Evolutionary conservation across 176 grass and related monocot genomes (phyloP), one percentile per base, ranked within the genome.

Genomic region (Echinochloa phyllopogon): DNA sequence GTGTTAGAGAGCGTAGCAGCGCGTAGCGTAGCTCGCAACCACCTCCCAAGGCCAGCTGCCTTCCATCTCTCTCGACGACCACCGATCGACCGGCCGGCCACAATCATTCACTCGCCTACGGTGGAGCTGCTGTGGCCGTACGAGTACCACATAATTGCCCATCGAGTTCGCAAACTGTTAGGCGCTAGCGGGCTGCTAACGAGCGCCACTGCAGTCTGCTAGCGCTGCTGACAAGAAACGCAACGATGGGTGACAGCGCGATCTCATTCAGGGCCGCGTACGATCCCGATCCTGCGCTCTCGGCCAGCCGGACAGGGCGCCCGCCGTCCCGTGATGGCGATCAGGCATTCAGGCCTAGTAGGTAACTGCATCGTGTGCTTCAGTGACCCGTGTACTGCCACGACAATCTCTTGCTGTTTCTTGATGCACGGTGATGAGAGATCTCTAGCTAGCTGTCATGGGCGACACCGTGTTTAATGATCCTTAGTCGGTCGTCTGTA

Each of bases 41-140:
- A 70, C 83, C 40, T 18, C 51, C 36, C 29, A 33, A 33, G 29
- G 29, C 67, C 52, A 47, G 4, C 79, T 56, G 50, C 29, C 17
- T 17, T 18, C 18, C 17, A 8, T 16, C 64, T 8, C 63, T 37
- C 29, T 8, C 63, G n/a, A 15, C 33, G 18, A 15, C 25, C 36
- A 1, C 3, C 16, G 8, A 4, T n/a, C 27, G 29, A 33, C 29
- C 29, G 29, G 29, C 29, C 13, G 27, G 40, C 25, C n/a, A n/a
- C n/a, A 58, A 77, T 45, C 63, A 78, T 70, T 17, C 43, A 4
- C 27, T 51, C 4, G 9, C 27, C 62, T 17, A 18, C 24, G 70
- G 47, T 41, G 29, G 29, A 33, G 29, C 29, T 33, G 55, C 80
- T 48, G 68, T 53, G 82, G 82, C 74, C 74, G 83, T 85, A 86